phyloP scores from a whole-genome alignment of 169 alveolate genomes.

The Cystoisospora suis region DNA sequence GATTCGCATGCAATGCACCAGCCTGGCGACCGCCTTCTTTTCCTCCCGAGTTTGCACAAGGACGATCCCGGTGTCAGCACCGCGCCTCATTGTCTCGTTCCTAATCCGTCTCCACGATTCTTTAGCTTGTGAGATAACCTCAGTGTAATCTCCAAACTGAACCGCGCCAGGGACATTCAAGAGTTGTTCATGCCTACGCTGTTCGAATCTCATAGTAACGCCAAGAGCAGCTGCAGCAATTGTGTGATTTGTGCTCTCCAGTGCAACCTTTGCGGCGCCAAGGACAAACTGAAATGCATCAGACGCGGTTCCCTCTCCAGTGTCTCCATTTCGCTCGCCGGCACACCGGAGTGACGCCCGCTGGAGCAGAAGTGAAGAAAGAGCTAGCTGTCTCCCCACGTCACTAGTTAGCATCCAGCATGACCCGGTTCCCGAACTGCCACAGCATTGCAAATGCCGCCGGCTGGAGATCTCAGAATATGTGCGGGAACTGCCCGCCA shows the following conservation, averaged over 20 bases:
- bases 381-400: conserved; percentile 33
- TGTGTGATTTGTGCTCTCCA: conserved; percentile 31
- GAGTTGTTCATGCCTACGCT: conserved; percentile 18
- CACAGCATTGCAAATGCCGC: no score
- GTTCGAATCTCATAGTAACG: conserved; percentile 26
- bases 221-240: conserved; percentile 58
- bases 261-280: conserved; percentile 52
- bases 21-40: neutral
- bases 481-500: no score
- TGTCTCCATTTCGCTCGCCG: neutral
- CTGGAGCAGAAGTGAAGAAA: conserved; percentile 18
- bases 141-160: neutral
- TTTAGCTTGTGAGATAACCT: neutral
- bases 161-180: neutral
- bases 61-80: neutral
- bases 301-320: neutral
- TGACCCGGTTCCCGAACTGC: no score
- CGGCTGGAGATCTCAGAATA: no score
- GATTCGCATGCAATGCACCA: conserved; percentile 1
- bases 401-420: no score
- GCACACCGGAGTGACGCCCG: conserved; percentile 34
- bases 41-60: neutral
- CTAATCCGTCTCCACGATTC: neutral
- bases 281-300: neutral
- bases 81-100: neutral